Base-by-base conservation (phyloP, 2,329 filamentous ascomycete genomes). In the Domatiomyces catenatus region DNA sequence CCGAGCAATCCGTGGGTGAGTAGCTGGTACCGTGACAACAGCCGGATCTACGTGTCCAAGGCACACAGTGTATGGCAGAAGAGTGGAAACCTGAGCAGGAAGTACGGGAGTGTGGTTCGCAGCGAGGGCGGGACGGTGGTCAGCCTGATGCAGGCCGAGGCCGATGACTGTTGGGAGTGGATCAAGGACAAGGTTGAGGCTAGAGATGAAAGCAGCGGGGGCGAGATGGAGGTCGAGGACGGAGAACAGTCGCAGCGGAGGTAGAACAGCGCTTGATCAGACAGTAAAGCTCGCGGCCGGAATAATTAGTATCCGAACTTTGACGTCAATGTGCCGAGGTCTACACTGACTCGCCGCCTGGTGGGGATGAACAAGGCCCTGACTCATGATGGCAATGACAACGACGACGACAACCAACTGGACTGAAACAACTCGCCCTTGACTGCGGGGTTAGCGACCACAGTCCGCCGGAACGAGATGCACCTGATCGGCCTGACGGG, bases 401-500 rank as follows among this genome's bases (percentile, higher is more conserved):
- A 24, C 12, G 19, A 12, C n/a, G n/a, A n/a, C n/a, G 44, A 45
- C 22, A 24, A 24, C 22, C 28, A 57, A 10, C 18, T n/a, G n/a
- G n/a, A n/a, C n/a, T n/a, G n/a, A n/a, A n/a, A n/a, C n/a, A n/a
- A n/a, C n/a, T n/a, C n/a, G n/a, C 28, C 28, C 28, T 32, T 32
- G 28, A 2, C 7, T 22, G 44, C 15, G 20, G 12, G 8, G 2
- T 32, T 10, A 2, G n/a, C n/a, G n/a, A n/a, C n/a, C n/a, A n/a
- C n/a, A n/a, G n/a, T n/a, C n/a, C n/a, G 32, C 32, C 12, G 32
- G 32, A 6, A 10, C 32, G 4, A 39, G 5, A 96, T 96, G 92
- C 79, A 96, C 47, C 81, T 98, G 62, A 88, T 98, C 61, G 92
- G 92, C 51, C 80, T 98, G 22, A 98, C 92, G 7, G 92, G 92